Percentiles rank a stretch among this genome's conserved stretches.
These are phyloP conservation scores for Pseudozyma tsukubaensis DNA, from an alignment of 1,284 basidiomycete genomes.

Conservation along the genomic window DNA sequence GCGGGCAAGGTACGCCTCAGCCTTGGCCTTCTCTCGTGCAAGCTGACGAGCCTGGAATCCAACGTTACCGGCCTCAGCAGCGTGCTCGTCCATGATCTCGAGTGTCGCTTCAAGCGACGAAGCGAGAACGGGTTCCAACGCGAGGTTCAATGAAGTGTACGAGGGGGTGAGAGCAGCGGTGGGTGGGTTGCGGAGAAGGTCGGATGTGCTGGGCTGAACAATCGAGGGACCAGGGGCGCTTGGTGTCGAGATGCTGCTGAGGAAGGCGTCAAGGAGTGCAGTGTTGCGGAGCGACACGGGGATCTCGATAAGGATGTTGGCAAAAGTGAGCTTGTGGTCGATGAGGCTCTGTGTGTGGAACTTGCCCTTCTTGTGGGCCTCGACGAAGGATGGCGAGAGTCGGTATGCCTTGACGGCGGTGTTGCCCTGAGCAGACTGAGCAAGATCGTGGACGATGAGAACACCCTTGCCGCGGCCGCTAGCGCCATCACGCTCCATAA, in stretches of 20 bases:
- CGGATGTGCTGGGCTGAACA: slow-evolving; percentile 52
- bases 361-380: slow-evolving; percentile 85
- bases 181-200: slow-evolving; percentile 58
- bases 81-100: slow-evolving; percentile 65
- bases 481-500: slow-evolving; percentile 66
- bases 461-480: slow-evolving; percentile 65
- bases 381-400: slow-evolving; percentile 83
- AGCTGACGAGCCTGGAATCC: slow-evolving; percentile 92
- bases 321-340: slow-evolving; percentile 86
- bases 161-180: slow-evolving; percentile 57
- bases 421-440: slow-evolving; percentile 78
- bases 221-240: slow-evolving; percentile 66
- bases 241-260: slow-evolving; percentile 76
- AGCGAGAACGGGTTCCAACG: slow-evolving; percentile 66
- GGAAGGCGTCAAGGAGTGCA: slow-evolving; percentile 84
- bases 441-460: slow-evolving; percentile 66
- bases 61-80: slow-evolving; percentile 76
- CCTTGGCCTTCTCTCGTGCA: slow-evolving; percentile 84
- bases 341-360: slow-evolving; percentile 87
- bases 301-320: slow-evolving; percentile 88
- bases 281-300: slow-evolving; percentile 90
- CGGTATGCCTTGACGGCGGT: slow-evolving; percentile 91
- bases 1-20: slow-evolving; percentile 75
- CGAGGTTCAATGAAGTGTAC: slow-evolving; percentile 64
- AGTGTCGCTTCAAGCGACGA: slow-evolving; percentile 66